Evolutionary conservation across 2,329 filamentous ascomycete genomes (phyloP), one percentile per base, ranked within the genome.

Genomic region (Hymenoscyphus fraxineus): DNA sequence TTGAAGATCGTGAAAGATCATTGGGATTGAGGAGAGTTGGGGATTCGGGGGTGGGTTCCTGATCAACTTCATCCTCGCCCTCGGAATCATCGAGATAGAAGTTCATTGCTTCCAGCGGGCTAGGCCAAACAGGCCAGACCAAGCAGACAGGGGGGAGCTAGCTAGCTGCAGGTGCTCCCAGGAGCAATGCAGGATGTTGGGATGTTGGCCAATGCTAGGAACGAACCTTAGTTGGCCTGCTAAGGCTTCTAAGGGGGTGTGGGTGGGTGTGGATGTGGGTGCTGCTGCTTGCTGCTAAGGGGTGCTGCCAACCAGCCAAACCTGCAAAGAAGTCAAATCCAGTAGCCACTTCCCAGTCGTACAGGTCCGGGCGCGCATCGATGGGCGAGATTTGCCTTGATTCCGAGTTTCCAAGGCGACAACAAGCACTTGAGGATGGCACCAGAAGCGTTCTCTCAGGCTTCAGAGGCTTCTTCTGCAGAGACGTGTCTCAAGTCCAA

Each of bases 11-110:
- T n/a, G 65, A 66, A n/a, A 59, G 51, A 61, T 65, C 56, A 41
- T 67, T 65, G 15, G 69, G 67, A 58, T 69, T 62, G 62, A 71
- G 64, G 31, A 70, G 62, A 35, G 70, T 69, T 22, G 70, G 69
- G 55, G 70, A 44, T 19, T 44, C 41, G 41, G 16, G 16, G 16
- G 41, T 44, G n/a, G 16, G 41, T 44, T 44, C n/a, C 6, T n/a
- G 64, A 22, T 44, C 64, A 63, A 44, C 60, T 56, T 63, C 61
- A 31, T 63, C 62, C 22, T 61, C 59, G 32, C 54, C 59, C 15
- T 67, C 67, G 54, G 67, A 68, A 47, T 68, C 63, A 44, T 44
- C 41, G 41, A 44, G 41, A n/a, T 44, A 44, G 41, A 44, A 44
- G 41, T 44, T 44, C 41, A 44, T 44, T 44, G n/a, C 41, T 44